Evolutionary conservation across 2,329 filamentous ascomycete species (phyloP).

Genomic region (Fusarium dlaminii): DNA sequence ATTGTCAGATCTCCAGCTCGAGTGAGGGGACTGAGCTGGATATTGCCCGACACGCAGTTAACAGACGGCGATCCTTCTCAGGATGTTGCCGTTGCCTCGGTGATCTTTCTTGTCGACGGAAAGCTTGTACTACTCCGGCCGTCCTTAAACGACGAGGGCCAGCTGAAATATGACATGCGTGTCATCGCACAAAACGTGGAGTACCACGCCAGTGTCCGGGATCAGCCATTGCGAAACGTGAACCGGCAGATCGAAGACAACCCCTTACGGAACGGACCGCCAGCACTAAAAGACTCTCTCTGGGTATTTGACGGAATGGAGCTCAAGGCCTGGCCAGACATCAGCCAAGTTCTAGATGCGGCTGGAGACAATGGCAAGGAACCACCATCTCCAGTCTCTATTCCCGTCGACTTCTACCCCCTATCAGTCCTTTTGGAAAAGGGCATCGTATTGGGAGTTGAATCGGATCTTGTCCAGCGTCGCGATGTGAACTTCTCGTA

Average conservation of each 20-base stretch:
- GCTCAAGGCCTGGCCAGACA: conserved; percentile 88
- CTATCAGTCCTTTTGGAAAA: conserved; percentile 88
- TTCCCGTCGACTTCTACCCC: conserved; percentile 95
- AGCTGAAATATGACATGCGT: conserved; percentile 97
- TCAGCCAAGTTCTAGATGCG: conserved; percentile 82
- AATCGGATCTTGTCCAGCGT: conserved; percentile 92
- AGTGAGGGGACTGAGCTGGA: conserved; percentile 94
- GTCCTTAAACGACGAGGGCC: conserved; percentile 80
- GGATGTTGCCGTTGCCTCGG: conserved; percentile 91
- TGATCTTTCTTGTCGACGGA: conserved; percentile 95
- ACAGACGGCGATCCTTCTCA: conserved; percentile 92
- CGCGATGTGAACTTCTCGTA: conserved; percentile 92
- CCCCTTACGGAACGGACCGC: conserved; percentile 41
- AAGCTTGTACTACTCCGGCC: conserved; percentile 94
- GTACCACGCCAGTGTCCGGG: conserved; percentile 91
- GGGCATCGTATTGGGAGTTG: conserved; percentile 88
- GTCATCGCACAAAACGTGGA: conserved; percentile 96
- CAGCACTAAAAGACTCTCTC: conserved; percentile 80
- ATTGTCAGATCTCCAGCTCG: conserved; percentile 93
- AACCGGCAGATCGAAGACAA: conserved; percentile 42
- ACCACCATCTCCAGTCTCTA: conserved; percentile 76
- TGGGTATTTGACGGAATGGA: conserved; percentile 94
- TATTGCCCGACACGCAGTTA: conserved; percentile 89
- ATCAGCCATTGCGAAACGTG: conserved; percentile 67
- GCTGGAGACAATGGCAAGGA: conserved; percentile 73